Evolutionary conservation across 306 rosid species (phyloP).

Genomic region (Vigna nakashimae): DNA sequence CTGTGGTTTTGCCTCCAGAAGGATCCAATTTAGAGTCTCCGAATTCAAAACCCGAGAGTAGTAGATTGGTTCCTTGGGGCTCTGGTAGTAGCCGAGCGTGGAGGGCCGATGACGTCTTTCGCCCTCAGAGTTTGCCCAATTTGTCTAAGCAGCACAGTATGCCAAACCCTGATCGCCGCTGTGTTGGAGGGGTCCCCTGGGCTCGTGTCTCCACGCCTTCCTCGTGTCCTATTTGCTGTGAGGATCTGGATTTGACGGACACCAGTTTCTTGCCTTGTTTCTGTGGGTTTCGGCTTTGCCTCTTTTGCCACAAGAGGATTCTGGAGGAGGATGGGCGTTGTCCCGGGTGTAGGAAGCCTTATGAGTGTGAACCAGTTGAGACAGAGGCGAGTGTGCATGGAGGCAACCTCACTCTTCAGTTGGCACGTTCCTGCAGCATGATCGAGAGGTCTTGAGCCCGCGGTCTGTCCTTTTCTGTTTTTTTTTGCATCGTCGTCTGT

Average conservation of each 20-base stretch:
- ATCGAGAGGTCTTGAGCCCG: slow-evolving; percentile 69
- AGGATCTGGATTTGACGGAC: slow-evolving; percentile 93
- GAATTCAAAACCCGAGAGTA: slow-evolving; percentile 49
- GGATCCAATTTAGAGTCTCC: slow-evolving; percentile 45
- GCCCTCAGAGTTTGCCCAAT: slow-evolving; percentile 93
- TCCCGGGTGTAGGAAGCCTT: slow-evolving; percentile 97
- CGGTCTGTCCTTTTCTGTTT: slow-evolving; percentile 46
- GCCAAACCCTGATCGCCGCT: slow-evolving; percentile 63
- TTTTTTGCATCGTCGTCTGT: slow-evolving; percentile 52
- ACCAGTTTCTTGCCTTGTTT: slow-evolving; percentile 84
- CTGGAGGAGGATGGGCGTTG: slow-evolving; percentile 93
- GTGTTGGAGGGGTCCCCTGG: slow-evolving; percentile 72
- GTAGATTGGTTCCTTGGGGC: slow-evolving; percentile 51
- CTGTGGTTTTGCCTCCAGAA: slow-evolving; percentile 46
- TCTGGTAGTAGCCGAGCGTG: slow-evolving; percentile 69
- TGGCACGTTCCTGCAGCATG: slow-evolving; percentile 92
- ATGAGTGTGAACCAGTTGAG: slow-evolving; percentile 64
- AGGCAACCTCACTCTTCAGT: slow-evolving; percentile 64
- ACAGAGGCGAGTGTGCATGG: slow-evolving; percentile 69
- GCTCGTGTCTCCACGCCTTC: slow-evolving; percentile 57
- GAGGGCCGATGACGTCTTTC: slow-evolving; percentile 91
- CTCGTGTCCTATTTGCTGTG: slow-evolving; percentile 89
- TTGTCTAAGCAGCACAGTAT: slow-evolving; percentile 82
- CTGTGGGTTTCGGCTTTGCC: slow-evolving; percentile 96
- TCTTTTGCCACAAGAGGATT: slow-evolving; percentile 97